Evolutionary conservation across 2,329 filamentous ascomycete genomes (phyloP).

Genomic region (Tetracladium maxilliforme): DNA sequence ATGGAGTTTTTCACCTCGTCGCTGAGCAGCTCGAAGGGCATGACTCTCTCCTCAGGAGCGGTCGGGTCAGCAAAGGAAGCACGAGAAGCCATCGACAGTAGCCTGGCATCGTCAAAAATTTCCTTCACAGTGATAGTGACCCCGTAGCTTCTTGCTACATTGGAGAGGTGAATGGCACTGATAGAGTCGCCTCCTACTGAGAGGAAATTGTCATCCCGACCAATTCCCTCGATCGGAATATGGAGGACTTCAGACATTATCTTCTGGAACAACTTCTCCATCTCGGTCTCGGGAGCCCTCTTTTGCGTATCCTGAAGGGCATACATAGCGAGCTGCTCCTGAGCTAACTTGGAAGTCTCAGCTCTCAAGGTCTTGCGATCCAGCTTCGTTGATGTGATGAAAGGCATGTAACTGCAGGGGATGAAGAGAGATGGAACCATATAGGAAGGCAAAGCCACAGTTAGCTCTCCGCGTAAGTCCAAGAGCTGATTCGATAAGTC

Average conservation of each 20-base stretch:
- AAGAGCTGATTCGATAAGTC: too few relatives aligned
- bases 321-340: constrained; percentile 3
- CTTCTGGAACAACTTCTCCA: constrained; percentile 2
- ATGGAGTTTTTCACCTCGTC: too few relatives aligned
- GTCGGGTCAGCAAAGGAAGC: too few relatives aligned
- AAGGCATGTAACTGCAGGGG: constrained; percentile 13
- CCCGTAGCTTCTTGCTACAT: too few relatives aligned
- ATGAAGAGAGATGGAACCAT: constrained; percentile 18
- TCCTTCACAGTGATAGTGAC: too few relatives aligned
- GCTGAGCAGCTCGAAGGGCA: too few relatives aligned
- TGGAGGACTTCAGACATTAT: constrained; percentile 6
- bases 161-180: too few relatives aligned
- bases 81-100: too few relatives aligned
- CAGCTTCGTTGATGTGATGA: constrained; percentile 15
- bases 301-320: background rate
- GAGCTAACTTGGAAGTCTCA: constrained; percentile 7
- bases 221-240: constrained; percentile 4
- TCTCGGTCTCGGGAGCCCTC: too few relatives aligned
- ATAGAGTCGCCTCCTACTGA: constrained; percentile 28
- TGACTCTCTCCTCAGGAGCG: too few relatives aligned
- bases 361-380: constrained; percentile 21
- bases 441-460: constrained; percentile 13
- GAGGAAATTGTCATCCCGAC: constrained; percentile 23
- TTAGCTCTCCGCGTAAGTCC: too few relatives aligned
- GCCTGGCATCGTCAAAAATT: too few relatives aligned